Evolutionary conservation across 768 basidiomycete species (phyloP), one percentile per base, ranked within the genome.

Genomic region (Coprinopsis cinerea): DNA sequence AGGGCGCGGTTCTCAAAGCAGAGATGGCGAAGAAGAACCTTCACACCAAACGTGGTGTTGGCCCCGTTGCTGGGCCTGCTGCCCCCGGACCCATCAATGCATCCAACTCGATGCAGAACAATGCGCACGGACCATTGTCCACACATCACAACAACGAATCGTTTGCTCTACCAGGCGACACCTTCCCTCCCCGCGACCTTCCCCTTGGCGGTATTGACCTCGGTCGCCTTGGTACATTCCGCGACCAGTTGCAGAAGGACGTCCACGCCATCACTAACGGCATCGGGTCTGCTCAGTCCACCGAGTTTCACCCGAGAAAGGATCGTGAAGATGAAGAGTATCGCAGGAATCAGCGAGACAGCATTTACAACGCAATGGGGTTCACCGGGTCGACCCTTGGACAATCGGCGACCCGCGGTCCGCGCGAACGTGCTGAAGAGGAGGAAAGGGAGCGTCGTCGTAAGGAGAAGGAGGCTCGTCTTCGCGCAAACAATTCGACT

Each of bases 1-100:
- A 92, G 59, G 92, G 92, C 13, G 83, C 90, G 0, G 85, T 93
- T 2, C 66, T 99, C 32, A 98, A 97, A 66, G 96, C 95, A 18
- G 96, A 98, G 69, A 97, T 99, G 94, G 96, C 96, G 17, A 98
- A 98, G 81, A 99, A 99, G 79, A 98, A 99, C 61, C 67, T 99
- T 32, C 95, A 99, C 61, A 95, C 93, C 17, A 96, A 95, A 71
- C 75, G 91, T 32, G 88, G 88, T 2, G 83, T 92, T 20, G 89
- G 89, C n/a, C 81, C 81, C 4, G 72, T 81, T 17, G 70, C 71
- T 28, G 70, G 67, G n/a, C 50, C 63, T 11, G 59, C 57, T 28
- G 54, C 62, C 49, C 66, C 66, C 40, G 50, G 34, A 17, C 42
- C 48, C 37, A 49, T 48, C 18, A 52, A 55, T 35, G 34, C 47